Conservation (phyloP, 108 stramenopile species). For the Skeletonema menzelii region DNA sequence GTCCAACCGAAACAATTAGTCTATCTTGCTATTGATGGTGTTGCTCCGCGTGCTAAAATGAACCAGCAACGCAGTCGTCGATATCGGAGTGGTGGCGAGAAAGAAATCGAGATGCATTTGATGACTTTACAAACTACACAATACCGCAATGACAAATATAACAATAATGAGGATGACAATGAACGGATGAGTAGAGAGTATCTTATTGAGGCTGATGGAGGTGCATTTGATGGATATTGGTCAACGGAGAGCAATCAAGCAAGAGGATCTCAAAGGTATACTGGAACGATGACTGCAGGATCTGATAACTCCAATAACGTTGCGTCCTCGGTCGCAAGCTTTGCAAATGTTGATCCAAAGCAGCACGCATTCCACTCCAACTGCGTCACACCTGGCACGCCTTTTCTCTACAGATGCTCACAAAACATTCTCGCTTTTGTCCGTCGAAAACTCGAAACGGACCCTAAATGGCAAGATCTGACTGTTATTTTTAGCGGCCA, state of each 20-base stretch:
- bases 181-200: slow-evolving; percentile 19
- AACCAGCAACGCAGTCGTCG: slow-evolving; percentile 98
- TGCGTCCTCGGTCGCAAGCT: slow-evolving; percentile 4
- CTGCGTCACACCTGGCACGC: slow-evolving; percentile 98
- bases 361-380: slow-evolving; percentile 93
- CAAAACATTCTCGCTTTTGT: slow-evolving; percentile 72
- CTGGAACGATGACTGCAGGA: slow-evolving; percentile 40
- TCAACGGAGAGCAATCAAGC: neutral
- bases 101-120: slow-evolving; percentile 80
- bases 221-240: slow-evolving; percentile 35
- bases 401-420: slow-evolving; percentile 88
- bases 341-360: slow-evolving; percentile 7
- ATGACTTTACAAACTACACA: slow-evolving; percentile 55
- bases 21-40: slow-evolving; percentile 97
- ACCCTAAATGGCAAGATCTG: slow-evolving; percentile 83
- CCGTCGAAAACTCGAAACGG: slow-evolving; percentile 65
- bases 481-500: slow-evolving; percentile 94
- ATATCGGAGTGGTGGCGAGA: slow-evolving; percentile 90
- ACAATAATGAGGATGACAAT: slow-evolving; percentile 38
- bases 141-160: slow-evolving; percentile 18
- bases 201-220: slow-evolving; percentile 43
- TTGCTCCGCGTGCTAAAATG: slow-evolving; percentile 97
- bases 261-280: slow-evolving; percentile 33
- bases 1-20: slow-evolving; percentile 88
- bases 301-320: slow-evolving; percentile 3